Conservation (phyloP, 2,329 filamentous ascomycete species). For the Beauveria asiatica region DNA sequence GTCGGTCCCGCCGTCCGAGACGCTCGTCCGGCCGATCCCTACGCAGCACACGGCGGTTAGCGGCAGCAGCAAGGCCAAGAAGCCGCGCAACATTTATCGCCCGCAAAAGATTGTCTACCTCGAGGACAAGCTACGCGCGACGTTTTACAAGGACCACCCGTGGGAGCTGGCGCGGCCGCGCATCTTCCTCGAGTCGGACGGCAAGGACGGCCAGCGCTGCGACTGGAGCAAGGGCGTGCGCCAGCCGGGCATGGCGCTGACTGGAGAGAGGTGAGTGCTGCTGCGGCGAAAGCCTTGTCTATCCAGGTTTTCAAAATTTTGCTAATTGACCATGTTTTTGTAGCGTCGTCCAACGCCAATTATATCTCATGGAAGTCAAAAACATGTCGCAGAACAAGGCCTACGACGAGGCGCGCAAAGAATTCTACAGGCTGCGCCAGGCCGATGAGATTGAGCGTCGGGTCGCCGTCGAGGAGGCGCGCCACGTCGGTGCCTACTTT, state of each 20-base stretch:
- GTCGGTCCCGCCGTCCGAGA: slow-evolving; percentile 49
- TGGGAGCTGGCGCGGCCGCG: slow-evolving; percentile 92
- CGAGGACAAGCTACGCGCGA: slow-evolving; percentile 71
- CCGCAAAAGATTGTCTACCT: slow-evolving; percentile 71
- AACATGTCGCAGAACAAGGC: slow-evolving; percentile 56
- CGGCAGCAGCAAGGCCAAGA: slow-evolving; percentile 31
- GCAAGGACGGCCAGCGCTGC: slow-evolving; percentile 65
- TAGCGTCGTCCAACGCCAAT: slow-evolving; percentile 86
- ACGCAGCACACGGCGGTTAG: slow-evolving; percentile 33
- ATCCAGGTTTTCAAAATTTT: background rate
- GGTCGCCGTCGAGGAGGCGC: slow-evolving; percentile 80
- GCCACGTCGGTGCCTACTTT: slow-evolving; percentile 80
- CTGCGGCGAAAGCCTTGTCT: background rate
- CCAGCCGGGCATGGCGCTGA: slow-evolving; percentile 67
- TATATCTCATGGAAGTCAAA: slow-evolving; percentile 68
- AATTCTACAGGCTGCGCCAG: slow-evolving; percentile 83
- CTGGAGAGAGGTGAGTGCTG: slow-evolving; percentile 67
- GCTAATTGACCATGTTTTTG: background rate
- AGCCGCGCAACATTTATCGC: slow-evolving; percentile 67
- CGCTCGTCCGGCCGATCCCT: slow-evolving; percentile 45
- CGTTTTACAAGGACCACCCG: slow-evolving; percentile 89
- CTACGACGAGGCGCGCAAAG: slow-evolving; percentile 79
- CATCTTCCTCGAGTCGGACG: slow-evolving; percentile 76
- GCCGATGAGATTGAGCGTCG: slow-evolving; percentile 73
- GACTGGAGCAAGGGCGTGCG: slow-evolving; percentile 71